Percentiles rank a stretch among this genome's conserved stretches.
phyloP scores from a whole-genome alignment of 805 yeast genomes.

The Yamadazyma laniorum region DNA sequence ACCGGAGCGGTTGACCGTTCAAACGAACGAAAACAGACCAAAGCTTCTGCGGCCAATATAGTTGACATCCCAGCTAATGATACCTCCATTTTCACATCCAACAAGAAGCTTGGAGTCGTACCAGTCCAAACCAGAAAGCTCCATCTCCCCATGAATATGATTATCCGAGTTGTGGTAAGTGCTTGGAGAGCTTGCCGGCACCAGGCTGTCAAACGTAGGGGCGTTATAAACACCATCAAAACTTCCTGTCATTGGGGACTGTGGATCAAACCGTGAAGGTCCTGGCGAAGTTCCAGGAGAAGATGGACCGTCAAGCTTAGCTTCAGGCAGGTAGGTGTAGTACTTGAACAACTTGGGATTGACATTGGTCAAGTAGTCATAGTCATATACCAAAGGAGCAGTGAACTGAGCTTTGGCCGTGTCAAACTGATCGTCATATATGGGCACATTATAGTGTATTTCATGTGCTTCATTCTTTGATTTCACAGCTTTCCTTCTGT shows the following conservation, averaged over 20 bases:
- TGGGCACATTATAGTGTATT: slow-evolving; percentile 8
- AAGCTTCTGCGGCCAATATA: slow-evolving; percentile 37
- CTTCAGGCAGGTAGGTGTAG: slow-evolving; percentile 29
- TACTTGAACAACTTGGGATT: slow-evolving; percentile 40
- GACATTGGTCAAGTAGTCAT: slow-evolving; percentile 33
- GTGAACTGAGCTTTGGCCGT: slow-evolving; percentile 15
- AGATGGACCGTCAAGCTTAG: background rate
- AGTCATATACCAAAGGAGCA: slow-evolving; percentile 44
- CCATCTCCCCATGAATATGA: slow-evolving; percentile 44
- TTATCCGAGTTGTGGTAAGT: slow-evolving; percentile 29
- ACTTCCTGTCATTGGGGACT: background rate
- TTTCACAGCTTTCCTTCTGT: background rate
- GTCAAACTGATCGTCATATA: slow-evolving; percentile 11
- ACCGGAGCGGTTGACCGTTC: too few species aligned
- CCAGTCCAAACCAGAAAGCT: slow-evolving; percentile 41
- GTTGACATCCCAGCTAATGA: slow-evolving; percentile 41
- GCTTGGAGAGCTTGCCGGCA: slow-evolving; percentile 21
- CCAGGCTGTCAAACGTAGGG: slow-evolving; percentile 7
- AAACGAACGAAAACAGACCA: slow-evolving; percentile 37
- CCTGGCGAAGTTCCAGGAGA: slow-evolving; percentile 6
- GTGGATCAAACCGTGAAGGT: background rate
- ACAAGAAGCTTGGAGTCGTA: slow-evolving; percentile 29
- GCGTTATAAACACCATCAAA: slow-evolving; percentile 5
- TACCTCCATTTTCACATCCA: slow-evolving; percentile 43
- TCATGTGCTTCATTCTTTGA: background rate